Evolutionary conservation across 495 filamentous ascomycete species (phyloP).

Genomic region (Massariosphaeria phaeospora): DNA sequence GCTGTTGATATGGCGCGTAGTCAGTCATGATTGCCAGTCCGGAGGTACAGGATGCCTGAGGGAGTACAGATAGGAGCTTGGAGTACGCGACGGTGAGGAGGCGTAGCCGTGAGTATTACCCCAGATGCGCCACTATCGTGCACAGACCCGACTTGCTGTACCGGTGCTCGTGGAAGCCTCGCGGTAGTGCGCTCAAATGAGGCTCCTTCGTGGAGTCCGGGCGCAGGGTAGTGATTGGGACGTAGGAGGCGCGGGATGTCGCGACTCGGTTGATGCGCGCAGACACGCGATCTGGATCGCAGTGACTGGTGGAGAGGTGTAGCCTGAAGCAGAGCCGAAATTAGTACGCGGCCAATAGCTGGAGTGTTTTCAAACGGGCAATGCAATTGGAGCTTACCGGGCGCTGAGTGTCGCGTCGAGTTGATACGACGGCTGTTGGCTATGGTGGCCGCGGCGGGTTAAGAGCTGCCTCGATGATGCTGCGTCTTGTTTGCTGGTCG

Average conservation of each 20-base stretch:
- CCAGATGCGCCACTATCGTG: constrained; percentile 30
- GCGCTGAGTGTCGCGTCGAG: constrained; percentile 16
- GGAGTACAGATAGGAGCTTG: constrained; percentile 23
- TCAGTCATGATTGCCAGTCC: constrained; percentile 52
- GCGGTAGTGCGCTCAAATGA: background rate
- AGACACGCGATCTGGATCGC: constrained; percentile 11
- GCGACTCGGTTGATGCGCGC: constrained; percentile 20
- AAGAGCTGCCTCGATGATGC: constrained; percentile 17
- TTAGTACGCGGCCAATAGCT: constrained; percentile 28
- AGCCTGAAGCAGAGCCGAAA: constrained; percentile 27
- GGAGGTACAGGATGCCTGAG: constrained; percentile 27
- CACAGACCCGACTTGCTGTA: constrained; percentile 15
- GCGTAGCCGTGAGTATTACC: constrained; percentile 27
- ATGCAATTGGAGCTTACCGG: constrained; percentile 22
- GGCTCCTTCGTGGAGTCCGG: background rate
- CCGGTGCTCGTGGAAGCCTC: constrained; percentile 7
- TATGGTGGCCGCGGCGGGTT: constrained; percentile 11
- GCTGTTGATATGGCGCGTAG: constrained; percentile 64
- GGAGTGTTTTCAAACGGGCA: constrained; percentile 5
- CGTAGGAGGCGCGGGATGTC: constrained; percentile 9
- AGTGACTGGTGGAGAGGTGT: constrained; percentile 29
- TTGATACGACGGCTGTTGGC: constrained; percentile 22
- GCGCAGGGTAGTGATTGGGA: constrained; percentile 30
- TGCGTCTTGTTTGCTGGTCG: constrained; percentile 33
- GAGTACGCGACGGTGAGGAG: constrained; percentile 23